These are phyloP conservation scores for Neoscytalidium dimidiatum DNA, from an alignment of 2,329 filamentous ascomycete species.

Conservation along the genomic window DNA sequence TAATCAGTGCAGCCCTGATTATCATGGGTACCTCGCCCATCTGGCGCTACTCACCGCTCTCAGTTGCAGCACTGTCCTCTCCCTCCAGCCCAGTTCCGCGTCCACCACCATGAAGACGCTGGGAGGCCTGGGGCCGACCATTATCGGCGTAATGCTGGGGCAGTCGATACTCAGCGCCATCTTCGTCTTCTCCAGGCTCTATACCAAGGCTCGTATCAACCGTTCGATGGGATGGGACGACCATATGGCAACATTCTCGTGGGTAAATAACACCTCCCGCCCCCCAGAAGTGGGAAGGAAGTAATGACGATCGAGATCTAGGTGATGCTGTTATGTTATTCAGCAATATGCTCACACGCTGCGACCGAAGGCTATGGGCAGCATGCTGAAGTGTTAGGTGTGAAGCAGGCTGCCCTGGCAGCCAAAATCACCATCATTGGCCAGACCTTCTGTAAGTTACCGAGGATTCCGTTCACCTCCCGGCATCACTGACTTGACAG, in stretches of 20 bases:
- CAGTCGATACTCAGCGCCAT: conserved; percentile 29
- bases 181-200: conserved; percentile 30
- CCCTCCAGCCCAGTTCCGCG: neutral
- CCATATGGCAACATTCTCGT: conserved; percentile 26
- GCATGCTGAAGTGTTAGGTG: conserved; percentile 26
- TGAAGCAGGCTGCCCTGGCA: conserved; percentile 31
- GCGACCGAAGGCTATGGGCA: conserved; percentile 30
- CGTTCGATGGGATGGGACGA: conserved; percentile 34
- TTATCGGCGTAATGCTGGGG: conserved; percentile 31
- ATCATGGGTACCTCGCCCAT: neutral
- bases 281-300: neutral
- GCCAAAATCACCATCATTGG: conserved; percentile 35
- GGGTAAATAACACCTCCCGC: neutral
- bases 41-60: neutral
- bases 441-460: conserved; percentile 29
- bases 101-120: conserved; percentile 7
- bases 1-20: neutral
- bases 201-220: conserved; percentile 32
- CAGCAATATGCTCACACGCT: conserved; percentile 29
- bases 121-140: conserved; percentile 3
- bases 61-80: neutral
- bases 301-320: conserved; percentile 16
- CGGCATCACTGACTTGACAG: neutral
- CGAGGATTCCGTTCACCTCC: no score
- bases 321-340: conserved; percentile 31